Evolutionary conservation across 352 stramenopile species (phyloP), one percentile per base, ranked within the genome.

Genomic region (Pythium guiyangense): DNA sequence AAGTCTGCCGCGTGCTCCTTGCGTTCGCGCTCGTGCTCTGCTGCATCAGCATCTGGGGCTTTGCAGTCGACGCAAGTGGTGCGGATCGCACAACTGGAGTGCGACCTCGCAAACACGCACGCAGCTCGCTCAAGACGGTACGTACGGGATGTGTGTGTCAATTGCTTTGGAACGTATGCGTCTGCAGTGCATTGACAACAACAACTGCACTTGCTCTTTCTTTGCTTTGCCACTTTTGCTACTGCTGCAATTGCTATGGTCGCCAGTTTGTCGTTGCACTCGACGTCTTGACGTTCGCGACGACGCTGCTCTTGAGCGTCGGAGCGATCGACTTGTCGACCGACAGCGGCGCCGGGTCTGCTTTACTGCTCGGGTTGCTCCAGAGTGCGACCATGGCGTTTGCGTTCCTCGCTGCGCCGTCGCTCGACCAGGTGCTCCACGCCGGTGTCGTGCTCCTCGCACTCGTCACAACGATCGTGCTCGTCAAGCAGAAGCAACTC

Each of bases 191-290:
- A 37, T 11, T 37, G 31, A 37, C 31, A 37, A 37, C 9, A 6
- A 37, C 29, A 34, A n/a, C n/a, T n/a, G n/a, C 31, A 12, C 31
- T 37, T 9, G 1, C 11, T 46, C 42, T 6, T 51, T n/a, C n/a
- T n/a, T 15, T 57, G 11, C 26, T 22, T 37, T 12, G n/a, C n/a
- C n/a, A n/a, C n/a, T 31, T 9, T 37, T 37, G 31, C 31, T 37
- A 9, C 31, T 37, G 31, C 31, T 11, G 31, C 31, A 37, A 37
- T 47, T 57, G 15, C 34, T 17, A 44, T 11, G 18, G 15, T 17
- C 0, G 49, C 37, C 57, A 86, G 75, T 86, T 86, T 53, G 50
- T 81, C 1, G 61, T 86, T 1, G 71, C 75, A 42, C 61, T 69
- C 18, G 75, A 86, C 58, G 31, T 76, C 29, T 31, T 86, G 47